Base-by-base conservation (phyloP, 2,329 filamentous ascomycete genomes). In the Tothia fuscella region DNA sequence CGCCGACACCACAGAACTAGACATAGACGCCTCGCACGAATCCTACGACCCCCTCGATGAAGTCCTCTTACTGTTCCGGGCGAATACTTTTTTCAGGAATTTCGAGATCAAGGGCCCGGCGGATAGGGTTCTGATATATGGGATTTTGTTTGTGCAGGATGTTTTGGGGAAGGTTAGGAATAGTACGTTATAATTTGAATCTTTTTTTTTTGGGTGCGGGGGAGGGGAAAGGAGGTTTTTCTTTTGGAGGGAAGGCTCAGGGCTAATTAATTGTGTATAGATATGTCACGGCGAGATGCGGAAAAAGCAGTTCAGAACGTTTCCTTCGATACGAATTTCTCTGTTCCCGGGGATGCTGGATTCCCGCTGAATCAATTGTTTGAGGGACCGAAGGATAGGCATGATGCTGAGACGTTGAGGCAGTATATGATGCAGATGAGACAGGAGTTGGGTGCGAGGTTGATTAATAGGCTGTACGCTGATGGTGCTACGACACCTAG, bases 81-180 rank as follows among this genome's bases (percentile, higher is more conserved):
- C 91, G 55, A 96, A 98, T 70, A 95, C 89, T 46, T 89, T 98
- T 65, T 98, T 96, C 74, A 83, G 91, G 56, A 98, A 96, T 73
- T 98, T 98, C 56, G 91, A 96, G 71, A 93, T 96, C 68, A 89
- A 94, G 66, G 91, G 91, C 12, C 83, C 86, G 20, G 89, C 91
- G 45, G 91, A 98, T 65, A 76, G 91, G 30, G 78, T 96, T 56
- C 73, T 98, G 51, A 88, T 96, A 56, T 98, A 98, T 67, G 89
- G 89, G 48, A 98, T 95, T 60, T 74, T 93, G 58, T 96, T 89
- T 64, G 74, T 96, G 55, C 89, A 81, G 64, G 88, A 96, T 63
- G 88, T 86, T 54, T 67, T 98, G 58, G 70, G 72, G 54, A 93
- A 91, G 72, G 87, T 96, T 58, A 85, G 80, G 66, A 81, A 86